Evolutionary conservation across 257 asterid species (phyloP), one percentile per base, ranked within the genome.

Genomic region (Cordia subcordata): DNA sequence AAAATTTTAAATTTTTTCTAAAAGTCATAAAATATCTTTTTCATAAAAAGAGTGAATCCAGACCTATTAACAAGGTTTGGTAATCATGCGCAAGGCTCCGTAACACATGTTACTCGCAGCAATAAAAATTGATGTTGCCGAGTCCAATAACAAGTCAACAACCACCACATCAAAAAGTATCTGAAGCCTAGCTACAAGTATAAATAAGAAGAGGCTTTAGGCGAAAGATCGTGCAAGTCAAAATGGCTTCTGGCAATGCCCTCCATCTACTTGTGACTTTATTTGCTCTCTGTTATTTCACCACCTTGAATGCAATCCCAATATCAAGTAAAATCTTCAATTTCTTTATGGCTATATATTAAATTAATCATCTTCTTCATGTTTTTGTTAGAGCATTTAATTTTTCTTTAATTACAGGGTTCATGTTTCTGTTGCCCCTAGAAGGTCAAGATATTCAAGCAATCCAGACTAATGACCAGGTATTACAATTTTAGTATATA

Each of bases 191-290:
- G 5, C 12, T 8, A 10, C 15, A 42, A 42, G 3, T 68, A 63
- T 63, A 73, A 53, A 63, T 58, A 47, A 42, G 47, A 53, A 22
- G 62, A 53, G 13, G 57, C 39, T 10, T 11, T 11, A n/a, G 45
- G 27, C 23, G 23, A 53, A 55, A 55, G 53, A 61, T n/a, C n/a
- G 35, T 47, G 35, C 18, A 13, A 33, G 5, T 15, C 11, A 27
- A 66, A 32, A 68, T 68, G 79, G 71, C 65, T n/a, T n/a, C n/a
- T 18, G 49, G 52, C 53, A 53, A 45, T 45, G 58, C 55, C 52
- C 63, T 56, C 51, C 66, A 14, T 55, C 50, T 35, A 16, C 55
- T 74, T 19, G 38, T 61, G 16, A 57, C 53, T 38, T 56, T 75
- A 21, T 57, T 65, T 5, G 49, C 55, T 58, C 19, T 63, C 50